These are phyloP conservation scores for Phytopythium helicoides DNA, from an alignment of 352 stramenopile species.

Conservation along the genomic window DNA sequence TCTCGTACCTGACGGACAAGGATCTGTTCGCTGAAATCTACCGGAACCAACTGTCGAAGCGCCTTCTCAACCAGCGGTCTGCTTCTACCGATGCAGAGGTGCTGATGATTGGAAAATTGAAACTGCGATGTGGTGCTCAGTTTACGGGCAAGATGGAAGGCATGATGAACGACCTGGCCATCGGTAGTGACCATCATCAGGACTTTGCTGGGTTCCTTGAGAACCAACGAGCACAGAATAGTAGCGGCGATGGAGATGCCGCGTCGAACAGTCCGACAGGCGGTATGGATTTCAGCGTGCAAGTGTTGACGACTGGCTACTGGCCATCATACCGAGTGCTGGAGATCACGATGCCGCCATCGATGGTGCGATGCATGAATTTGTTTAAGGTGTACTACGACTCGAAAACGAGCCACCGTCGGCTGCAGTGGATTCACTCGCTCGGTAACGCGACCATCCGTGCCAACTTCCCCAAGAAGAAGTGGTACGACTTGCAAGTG, in stretches of 20 bases:
- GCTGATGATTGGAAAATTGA: slow-evolving; percentile 99
- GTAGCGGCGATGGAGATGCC: slow-evolving; percentile 20
- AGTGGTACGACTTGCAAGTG: slow-evolving; percentile 97
- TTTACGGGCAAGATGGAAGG: slow-evolving; percentile 99
- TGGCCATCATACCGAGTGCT: slow-evolving; percentile 98
- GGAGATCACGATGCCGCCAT: slow-evolving; percentile 93
- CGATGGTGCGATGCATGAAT: slow-evolving; percentile 95
- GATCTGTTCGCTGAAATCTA: slow-evolving; percentile 99
- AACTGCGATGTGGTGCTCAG: slow-evolving; percentile 97
- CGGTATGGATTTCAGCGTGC: slow-evolving; percentile 95
- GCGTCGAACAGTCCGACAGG: slow-evolving; percentile 14
- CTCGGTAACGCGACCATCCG: slow-evolving; percentile 94
- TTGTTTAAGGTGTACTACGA: slow-evolving; percentile 96
- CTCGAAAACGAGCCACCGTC: slow-evolving; percentile 92
- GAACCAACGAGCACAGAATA: slow-evolving; percentile 66
- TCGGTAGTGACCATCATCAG: slow-evolving; percentile 95
- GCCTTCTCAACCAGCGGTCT: slow-evolving; percentile 97
- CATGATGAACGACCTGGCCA: slow-evolving; percentile 99
- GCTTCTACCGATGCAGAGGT: slow-evolving; percentile 97
- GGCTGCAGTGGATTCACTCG: slow-evolving; percentile 96
- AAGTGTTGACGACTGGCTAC: slow-evolving; percentile 98
- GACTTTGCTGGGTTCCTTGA: slow-evolving; percentile 95
- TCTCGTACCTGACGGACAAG: slow-evolving; percentile 99
- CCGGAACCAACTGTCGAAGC: slow-evolving; percentile 98
- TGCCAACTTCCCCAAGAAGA: slow-evolving; percentile 83